Conservation (phyloP, 1,284 basidiomycete genomes). For the Tylopilus sp. region DNA sequence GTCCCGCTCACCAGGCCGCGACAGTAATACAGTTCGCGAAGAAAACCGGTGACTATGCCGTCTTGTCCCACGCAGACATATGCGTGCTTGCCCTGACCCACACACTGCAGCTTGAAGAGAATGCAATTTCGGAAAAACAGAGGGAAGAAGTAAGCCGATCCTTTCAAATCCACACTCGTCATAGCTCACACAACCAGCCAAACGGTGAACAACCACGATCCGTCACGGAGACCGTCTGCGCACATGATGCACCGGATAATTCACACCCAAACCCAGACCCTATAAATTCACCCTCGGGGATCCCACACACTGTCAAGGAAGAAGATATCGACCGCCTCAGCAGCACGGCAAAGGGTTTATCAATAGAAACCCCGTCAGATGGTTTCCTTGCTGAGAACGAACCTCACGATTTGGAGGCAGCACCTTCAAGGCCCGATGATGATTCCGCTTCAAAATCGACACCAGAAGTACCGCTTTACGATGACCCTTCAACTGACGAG, state of each 20-base stretch:
- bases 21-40: slow-evolving; percentile 89
- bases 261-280: slow-evolving; percentile 1
- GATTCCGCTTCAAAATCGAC: slow-evolving; percentile 7
- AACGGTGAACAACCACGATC: slow-evolving; percentile 2
- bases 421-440: slow-evolving; percentile 4
- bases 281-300: background rate
- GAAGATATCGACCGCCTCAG: slow-evolving; percentile 12
- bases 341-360: slow-evolving; percentile 9
- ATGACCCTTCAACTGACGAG: slow-evolving; percentile 65
- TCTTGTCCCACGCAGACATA: slow-evolving; percentile 89
- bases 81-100: slow-evolving; percentile 90
- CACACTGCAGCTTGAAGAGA: slow-evolving; percentile 60
- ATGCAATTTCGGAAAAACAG: slow-evolving; percentile 11
- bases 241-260: slow-evolving; percentile 39
- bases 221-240: slow-evolving; percentile 42
- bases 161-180: background rate
- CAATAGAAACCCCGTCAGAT: slow-evolving; percentile 9
- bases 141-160: slow-evolving; percentile 16
- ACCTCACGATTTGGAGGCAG: background rate
- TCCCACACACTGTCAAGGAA: background rate
- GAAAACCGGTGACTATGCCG: slow-evolving; percentile 95
- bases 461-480: slow-evolving; percentile 48
- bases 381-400: background rate
- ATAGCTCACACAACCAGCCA: slow-evolving; percentile 10
- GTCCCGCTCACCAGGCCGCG: slow-evolving; percentile 12